Conservation (phyloP, 805 yeast species). For the Wickerhamiella musiphila region DNA sequence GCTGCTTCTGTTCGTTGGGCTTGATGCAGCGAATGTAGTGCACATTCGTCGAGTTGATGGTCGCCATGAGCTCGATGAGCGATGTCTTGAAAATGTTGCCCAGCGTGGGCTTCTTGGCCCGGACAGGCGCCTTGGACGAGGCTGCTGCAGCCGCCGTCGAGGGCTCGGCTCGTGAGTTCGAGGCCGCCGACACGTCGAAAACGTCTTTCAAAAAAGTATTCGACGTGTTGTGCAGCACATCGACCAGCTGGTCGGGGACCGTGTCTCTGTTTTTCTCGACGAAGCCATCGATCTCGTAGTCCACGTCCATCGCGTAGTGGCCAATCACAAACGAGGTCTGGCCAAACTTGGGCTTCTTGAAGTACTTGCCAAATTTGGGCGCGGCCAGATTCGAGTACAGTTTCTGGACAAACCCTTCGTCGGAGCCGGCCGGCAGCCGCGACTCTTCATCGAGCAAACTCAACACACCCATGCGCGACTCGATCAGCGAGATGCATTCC, state of each 20-base stretch:
- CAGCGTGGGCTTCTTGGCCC: conserved; percentile 67
- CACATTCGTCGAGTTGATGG: conserved; percentile 86
- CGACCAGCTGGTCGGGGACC: conserved; percentile 88
- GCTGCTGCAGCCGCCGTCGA: conserved; percentile 18
- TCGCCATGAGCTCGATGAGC: conserved; percentile 77
- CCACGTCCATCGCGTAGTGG: conserved; percentile 89
- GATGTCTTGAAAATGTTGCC: conserved; percentile 91
- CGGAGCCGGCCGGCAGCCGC: conserved; percentile 83
- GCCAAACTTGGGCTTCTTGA: conserved; percentile 89
- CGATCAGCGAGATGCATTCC: conserved; percentile 88
- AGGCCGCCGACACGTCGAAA: conserved; percentile 36
- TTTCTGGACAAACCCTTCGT: conserved; percentile 81
- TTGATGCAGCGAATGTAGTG: conserved; percentile 95
- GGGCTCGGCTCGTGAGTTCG: conserved; percentile 25
- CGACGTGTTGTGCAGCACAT: conserved; percentile 52
- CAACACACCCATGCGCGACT: conserved; percentile 71
- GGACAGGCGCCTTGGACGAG: conserved; percentile 12
- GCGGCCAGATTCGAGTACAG: conserved; percentile 73
- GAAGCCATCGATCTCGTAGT: conserved; percentile 84
- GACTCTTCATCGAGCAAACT: conserved; percentile 89
- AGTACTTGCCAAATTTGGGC: conserved; percentile 55
- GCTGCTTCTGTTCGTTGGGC: conserved; percentile 84
- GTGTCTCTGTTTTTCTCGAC: conserved; percentile 96
- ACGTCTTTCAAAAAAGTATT: conserved; percentile 51
- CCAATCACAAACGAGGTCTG: conserved; percentile 75